Evolutionary conservation across 306 rosid genomes (phyloP).

Genomic region (Vigna radiata): DNA sequence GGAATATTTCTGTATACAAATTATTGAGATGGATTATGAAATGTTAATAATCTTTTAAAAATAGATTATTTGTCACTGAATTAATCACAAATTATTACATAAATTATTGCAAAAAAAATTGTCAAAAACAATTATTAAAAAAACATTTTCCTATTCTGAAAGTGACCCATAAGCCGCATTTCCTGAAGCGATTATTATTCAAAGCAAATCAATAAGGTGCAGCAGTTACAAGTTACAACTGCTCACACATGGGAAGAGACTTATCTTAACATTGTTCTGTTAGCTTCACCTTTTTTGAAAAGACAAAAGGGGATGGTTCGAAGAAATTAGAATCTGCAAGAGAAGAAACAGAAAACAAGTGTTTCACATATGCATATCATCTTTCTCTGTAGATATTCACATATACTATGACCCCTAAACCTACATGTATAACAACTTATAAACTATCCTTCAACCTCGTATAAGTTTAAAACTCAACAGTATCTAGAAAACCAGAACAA

Average conservation of each 20-base stretch:
- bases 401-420: slow-evolving; percentile 33
- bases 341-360: slow-evolving; percentile 34
- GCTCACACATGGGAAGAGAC: slow-evolving; percentile 50
- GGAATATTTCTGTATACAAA: neutral
- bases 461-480: slow-evolving; percentile 36
- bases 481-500: slow-evolving; percentile 36
- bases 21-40: too few species aligned
- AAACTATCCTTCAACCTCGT: slow-evolving; percentile 37
- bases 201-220: slow-evolving; percentile 1
- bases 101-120: too few species aligned
- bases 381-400: slow-evolving; percentile 30
- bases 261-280: slow-evolving; percentile 34
- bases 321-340: slow-evolving; percentile 41
- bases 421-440: slow-evolving; percentile 24
- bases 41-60: too few species aligned
- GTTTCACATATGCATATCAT: slow-evolving; percentile 32
- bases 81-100: too few species aligned
- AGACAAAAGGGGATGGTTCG: slow-evolving; percentile 17
- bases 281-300: slow-evolving; percentile 47
- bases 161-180: slow-evolving; percentile 46
- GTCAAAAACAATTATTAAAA: too few species aligned
- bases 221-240: slow-evolving; percentile 58
- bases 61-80: too few species aligned
- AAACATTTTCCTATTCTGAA: too few species aligned
- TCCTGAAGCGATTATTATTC: slow-evolving; percentile 36